These are phyloP conservation scores for Pueraria montana DNA, from an alignment of 306 rosid species.

Conservation along the genomic window DNA sequence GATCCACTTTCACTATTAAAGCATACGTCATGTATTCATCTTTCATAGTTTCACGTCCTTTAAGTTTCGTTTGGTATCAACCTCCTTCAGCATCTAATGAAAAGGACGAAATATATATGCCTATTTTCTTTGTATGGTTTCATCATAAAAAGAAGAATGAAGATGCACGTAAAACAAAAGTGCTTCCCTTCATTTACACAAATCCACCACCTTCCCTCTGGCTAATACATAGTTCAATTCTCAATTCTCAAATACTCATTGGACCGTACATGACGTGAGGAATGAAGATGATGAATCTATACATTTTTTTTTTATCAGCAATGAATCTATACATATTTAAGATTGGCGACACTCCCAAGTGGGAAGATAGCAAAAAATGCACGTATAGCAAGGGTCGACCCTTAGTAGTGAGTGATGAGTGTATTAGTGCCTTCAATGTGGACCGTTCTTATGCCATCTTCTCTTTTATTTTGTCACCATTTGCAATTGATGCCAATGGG, in stretches of 20 bases:
- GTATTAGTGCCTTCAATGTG: constrained; percentile 42
- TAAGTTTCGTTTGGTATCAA: neutral
- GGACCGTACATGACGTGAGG: neutral
- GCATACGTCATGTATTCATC: neutral
- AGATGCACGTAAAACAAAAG: neutral
- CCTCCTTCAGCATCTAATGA: neutral
- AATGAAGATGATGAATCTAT: constrained; percentile 27
- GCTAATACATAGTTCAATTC: neutral
- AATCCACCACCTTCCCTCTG: neutral
- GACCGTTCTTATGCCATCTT: constrained; percentile 46
- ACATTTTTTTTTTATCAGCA: too few relatives aligned
- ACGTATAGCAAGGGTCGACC: constrained; percentile 62
- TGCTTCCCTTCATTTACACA: neutral
- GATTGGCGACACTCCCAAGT: constrained; percentile 46
- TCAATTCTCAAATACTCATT: neutral
- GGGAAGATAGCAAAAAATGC: constrained; percentile 53
- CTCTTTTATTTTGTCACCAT: constrained; percentile 42
- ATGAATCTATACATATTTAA: neutral
- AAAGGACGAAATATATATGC: neutral
- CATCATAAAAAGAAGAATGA: neutral
- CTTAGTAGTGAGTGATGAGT: constrained; percentile 54
- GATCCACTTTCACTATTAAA: neutral
- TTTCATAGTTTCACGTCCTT: neutral
- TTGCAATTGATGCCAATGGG: constrained; percentile 29
- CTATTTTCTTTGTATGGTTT: neutral